phyloP scores from a whole-genome alignment of 2,329 filamentous ascomycete genomes.

The Lachnum nothofagi region DNA sequence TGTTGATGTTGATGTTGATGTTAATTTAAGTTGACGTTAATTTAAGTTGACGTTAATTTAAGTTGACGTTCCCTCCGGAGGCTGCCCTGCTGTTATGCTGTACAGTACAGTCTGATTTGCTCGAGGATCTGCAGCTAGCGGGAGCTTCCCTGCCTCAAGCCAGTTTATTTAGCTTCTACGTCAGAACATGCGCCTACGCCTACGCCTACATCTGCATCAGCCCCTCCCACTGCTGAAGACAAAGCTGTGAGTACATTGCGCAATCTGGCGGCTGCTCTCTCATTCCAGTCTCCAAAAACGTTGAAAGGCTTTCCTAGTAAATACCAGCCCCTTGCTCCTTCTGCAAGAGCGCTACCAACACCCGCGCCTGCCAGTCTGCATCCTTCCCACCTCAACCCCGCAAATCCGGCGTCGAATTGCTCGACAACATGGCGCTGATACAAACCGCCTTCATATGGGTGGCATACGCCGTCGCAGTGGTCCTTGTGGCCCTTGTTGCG shows the following conservation, averaged over 20 bases:
- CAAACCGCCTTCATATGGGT: slow-evolving; percentile 93
- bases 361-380: slow-evolving; percentile 6
- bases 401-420: slow-evolving; percentile 1
- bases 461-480: slow-evolving; percentile 79
- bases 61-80: no score
- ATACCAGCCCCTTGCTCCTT: neutral
- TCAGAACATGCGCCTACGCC: slow-evolving; percentile 6
- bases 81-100: no score
- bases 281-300: no score
- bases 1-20: neutral
- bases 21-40: neutral
- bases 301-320: no score
- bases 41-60: neutral
- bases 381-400: slow-evolving; percentile 9
- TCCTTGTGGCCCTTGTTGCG: slow-evolving; percentile 68
- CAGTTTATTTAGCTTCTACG: slow-evolving; percentile 17
- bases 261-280: no score
- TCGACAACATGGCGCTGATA: slow-evolving; percentile 49
- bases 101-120: neutral
- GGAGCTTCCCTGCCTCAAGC: slow-evolving; percentile 3
- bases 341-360: neutral
- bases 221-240: neutral
- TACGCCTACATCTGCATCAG: neutral
- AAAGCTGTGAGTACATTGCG: neutral
- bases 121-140: neutral